Base-by-base conservation (phyloP, 208 protist species). In the Angomonas deanei region DNA sequence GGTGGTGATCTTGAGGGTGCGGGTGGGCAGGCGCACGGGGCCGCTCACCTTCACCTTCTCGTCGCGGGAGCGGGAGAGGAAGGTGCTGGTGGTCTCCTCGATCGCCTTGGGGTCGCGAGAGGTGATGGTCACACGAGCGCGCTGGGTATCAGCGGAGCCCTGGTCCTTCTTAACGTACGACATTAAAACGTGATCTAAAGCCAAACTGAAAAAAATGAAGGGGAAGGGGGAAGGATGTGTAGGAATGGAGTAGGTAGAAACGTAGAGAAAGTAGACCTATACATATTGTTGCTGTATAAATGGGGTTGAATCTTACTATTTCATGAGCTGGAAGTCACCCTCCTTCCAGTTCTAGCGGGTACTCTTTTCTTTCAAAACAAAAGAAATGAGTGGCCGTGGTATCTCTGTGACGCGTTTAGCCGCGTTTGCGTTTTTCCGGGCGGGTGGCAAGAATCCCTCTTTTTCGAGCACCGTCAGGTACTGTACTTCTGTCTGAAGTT, bases 11-110 rank as follows among this genome's bases (percentile, higher is more conserved):
- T 87, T 90, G 68, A 99, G 94, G 52, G 84, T 85, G 80, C 98
- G 98, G 67, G 98, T 99, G 58, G 98, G 98, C 55, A 99, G 90
- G 72, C 98, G 97, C 70, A 99, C 92, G 64, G 98, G 98, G 50
- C 98, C 98, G 68, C 96, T 96, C 67, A 98, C 93, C 72, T 80
- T 86, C 60, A 99, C 80, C 58, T 97, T 90, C 81, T 99, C 91
- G 61, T 98, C 91, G 74, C 94, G 94, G 49, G 98, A 96, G 64
- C 94, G 85, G 30, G 68, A 65, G 71, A 99, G 86, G 64, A 99
- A 88, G 61, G 96, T 92, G 58, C 73, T 72, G 80, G 94, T 99
- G 28, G 99, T 97, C 68, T 98, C 98, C 97, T 99, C 98, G 57
- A 99, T 82, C 65, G 89, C 86, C 79, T 97, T 96, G 30, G 98